Percentiles rank a stretch among this genome's conserved stretches.
Evolutionary conservation across 352 stramenopile species (phyloP).

Genomic region (Globisporangium okanoganense): DNA sequence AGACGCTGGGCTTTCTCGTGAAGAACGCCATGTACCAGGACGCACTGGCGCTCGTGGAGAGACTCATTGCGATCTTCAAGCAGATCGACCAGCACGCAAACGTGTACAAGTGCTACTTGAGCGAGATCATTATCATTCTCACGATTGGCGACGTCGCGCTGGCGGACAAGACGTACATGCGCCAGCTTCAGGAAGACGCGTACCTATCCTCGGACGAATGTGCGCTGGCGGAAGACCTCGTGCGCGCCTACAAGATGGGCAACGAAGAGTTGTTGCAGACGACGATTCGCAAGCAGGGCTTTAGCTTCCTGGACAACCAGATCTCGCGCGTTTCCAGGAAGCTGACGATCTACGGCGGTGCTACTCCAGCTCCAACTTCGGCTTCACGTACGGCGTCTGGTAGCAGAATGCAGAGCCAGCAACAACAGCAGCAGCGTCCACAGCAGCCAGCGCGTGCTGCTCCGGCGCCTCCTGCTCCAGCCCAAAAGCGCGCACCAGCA

Average conservation of each 20-base stretch:
- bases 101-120: constrained; percentile 72
- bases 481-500: constrained; percentile 15
- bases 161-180: constrained; percentile 71
- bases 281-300: constrained; percentile 69
- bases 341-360: constrained; percentile 51
- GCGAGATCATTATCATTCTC: constrained; percentile 59
- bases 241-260: constrained; percentile 72
- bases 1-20: constrained; percentile 70
- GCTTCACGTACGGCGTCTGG: background rate
- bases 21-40: constrained; percentile 52
- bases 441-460: constrained; percentile 10
- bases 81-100: constrained; percentile 66
- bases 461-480: constrained; percentile 2
- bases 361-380: background rate
- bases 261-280: constrained; percentile 72
- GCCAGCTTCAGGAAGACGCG: constrained; percentile 70
- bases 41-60: constrained; percentile 38
- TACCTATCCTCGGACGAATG: constrained; percentile 78
- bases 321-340: constrained; percentile 65
- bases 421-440: no score
- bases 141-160: constrained; percentile 60
- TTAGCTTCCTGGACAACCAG: constrained; percentile 78
- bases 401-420: background rate
- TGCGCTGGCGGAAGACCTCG: constrained; percentile 67
- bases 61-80: constrained; percentile 49